Conservation (phyloP, 139 green algal genomes). For the Trebouxia sp. region DNA sequence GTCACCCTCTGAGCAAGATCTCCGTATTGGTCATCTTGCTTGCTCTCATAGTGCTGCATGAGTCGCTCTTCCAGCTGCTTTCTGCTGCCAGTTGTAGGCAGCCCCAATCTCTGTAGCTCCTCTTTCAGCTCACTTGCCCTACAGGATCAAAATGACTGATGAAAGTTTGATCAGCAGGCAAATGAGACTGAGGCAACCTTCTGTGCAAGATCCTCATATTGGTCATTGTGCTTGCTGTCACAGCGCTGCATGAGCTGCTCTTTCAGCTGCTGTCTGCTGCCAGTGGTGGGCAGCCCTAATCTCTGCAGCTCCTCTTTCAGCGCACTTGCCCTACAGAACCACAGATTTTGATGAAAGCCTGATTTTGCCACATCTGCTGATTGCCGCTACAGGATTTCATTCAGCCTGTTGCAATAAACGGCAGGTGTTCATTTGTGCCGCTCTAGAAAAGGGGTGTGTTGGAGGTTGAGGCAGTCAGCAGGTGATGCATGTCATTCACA, state of each 20-base stretch:
- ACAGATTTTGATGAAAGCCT: too few species aligned
- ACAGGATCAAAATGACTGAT: too few species aligned
- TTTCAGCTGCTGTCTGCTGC: slow-evolving; percentile 1
- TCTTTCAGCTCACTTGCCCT: slow-evolving; percentile 2
- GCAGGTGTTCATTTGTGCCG: too few species aligned
- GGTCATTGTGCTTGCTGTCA: not conserved
- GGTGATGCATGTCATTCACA: too few species aligned
- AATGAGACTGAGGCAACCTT: too few species aligned
- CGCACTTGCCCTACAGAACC: too few species aligned
- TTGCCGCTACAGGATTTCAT: too few species aligned
- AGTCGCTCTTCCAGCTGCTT: not conserved
- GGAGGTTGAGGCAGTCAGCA: too few species aligned
- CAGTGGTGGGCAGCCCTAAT: not conserved
- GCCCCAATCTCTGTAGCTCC: not conserved
- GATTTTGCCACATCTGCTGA: too few species aligned
- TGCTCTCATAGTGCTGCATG: not conserved
- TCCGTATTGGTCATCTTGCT: not conserved
- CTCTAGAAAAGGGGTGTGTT: too few species aligned
- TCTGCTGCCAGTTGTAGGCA: not conserved
- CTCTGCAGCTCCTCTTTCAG: not conserved
- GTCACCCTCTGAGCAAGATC: not conserved
- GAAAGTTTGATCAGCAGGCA: too few species aligned
- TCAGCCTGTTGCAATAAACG: too few species aligned
- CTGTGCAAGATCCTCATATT: not conserved
- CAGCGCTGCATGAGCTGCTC: not conserved